These are phyloP conservation scores for Sonneratia alba DNA, from an alignment of 345 rosid species.

Conservation along the genomic window DNA sequence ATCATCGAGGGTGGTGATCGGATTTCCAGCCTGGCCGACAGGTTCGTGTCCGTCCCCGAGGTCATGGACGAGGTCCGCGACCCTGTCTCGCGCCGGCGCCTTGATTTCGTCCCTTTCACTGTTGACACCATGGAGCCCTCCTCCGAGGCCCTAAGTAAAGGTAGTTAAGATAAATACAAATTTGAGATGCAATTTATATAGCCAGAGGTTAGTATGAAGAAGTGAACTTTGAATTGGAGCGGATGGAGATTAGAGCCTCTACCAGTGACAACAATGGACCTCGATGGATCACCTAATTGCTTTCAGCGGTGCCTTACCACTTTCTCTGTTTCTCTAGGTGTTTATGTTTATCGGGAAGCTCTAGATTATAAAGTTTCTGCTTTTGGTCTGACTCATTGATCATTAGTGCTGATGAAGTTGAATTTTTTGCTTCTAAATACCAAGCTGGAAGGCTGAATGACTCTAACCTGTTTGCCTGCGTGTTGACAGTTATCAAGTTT, in stretches of 20 bases:
- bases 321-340: too few species aligned
- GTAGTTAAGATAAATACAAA: constrained; percentile 17
- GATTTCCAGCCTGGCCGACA: constrained; percentile 52
- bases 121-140: constrained; percentile 81
- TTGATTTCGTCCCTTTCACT: constrained; percentile 55
- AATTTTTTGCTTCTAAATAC: neutral
- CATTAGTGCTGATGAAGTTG: neutral
- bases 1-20: constrained; percentile 56
- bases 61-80: constrained; percentile 82
- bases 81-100: constrained; percentile 78
- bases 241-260: too few species aligned
- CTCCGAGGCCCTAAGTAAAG: constrained; percentile 69
- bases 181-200: neutral
- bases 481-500: constrained; percentile 54
- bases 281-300: too few species aligned
- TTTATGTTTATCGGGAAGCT: neutral
- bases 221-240: too few species aligned
- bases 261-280: too few species aligned
- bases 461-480: neutral
- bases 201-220: too few species aligned
- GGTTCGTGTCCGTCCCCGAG: constrained; percentile 76
- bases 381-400: neutral
- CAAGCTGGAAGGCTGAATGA: neutral
- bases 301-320: too few species aligned
- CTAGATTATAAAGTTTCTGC: neutral